phyloP scores from a whole-genome alignment of 2,329 filamentous ascomycete species.

The Aureobasidium sp. region DNA sequence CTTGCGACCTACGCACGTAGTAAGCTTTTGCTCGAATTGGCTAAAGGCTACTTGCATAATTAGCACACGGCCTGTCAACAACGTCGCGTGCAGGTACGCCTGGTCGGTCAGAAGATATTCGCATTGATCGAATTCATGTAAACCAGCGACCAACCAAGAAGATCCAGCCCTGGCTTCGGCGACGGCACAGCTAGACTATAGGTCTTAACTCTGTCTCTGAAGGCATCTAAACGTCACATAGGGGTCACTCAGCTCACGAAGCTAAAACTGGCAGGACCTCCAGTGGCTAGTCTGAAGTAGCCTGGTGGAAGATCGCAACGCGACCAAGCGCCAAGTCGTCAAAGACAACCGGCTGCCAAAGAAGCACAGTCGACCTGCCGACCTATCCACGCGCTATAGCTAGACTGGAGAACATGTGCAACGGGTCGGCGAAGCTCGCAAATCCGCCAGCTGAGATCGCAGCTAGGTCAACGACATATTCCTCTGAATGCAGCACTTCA shows the following conservation, averaged over 20 bases:
- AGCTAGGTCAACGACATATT: background rate
- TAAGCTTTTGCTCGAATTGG: background rate
- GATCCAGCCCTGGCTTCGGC: background rate
- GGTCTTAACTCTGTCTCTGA: too few species aligned
- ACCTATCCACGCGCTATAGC: too few species aligned
- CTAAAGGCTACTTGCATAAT: background rate
- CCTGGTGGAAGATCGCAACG: background rate
- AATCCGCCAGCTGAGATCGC: background rate
- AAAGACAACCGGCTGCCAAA: background rate
- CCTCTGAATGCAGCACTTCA: background rate
- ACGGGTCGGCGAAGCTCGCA: background rate
- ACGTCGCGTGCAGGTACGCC: background rate
- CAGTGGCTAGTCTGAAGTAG: background rate
- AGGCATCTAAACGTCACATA: background rate
- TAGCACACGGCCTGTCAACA: background rate
- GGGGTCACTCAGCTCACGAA: background rate
- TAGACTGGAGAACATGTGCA: too few species aligned
- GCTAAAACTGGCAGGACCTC: too few species aligned
- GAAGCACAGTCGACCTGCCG: background rate
- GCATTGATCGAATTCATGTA: background rate
- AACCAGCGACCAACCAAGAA: background rate
- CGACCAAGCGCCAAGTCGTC: background rate
- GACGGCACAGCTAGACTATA: background rate
- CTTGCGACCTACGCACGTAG: background rate
- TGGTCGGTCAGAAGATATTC: background rate